A percentile compares a stretch with the other conserved stretches of the same genome.
Conservation (phyloP, 1,284 basidiomycete species). For the Fomitopsis pinicola region DNA sequence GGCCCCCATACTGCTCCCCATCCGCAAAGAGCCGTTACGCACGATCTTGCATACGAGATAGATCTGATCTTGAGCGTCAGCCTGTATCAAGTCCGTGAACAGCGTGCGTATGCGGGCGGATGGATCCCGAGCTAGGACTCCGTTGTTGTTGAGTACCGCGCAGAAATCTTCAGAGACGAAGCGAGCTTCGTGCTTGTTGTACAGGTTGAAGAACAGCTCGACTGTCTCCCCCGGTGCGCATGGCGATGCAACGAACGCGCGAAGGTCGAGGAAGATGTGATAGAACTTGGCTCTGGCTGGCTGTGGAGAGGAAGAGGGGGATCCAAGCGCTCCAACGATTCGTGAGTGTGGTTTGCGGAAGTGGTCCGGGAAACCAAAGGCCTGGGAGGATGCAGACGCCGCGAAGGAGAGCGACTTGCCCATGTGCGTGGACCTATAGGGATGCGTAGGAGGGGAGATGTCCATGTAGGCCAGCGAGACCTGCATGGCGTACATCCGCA, state of each 20-base stretch:
- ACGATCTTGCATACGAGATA: constrained; percentile 91
- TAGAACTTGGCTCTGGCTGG: constrained; percentile 69
- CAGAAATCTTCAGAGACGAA: constrained; percentile 97
- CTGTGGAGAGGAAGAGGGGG: constrained; percentile 23
- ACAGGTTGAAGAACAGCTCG: constrained; percentile 93
- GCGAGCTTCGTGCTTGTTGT: constrained; percentile 77
- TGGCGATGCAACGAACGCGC: constrained; percentile 87
- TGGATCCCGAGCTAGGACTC: constrained; percentile 76
- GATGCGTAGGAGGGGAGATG: constrained; percentile 32
- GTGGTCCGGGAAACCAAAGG: constrained; percentile 64
- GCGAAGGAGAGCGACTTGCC: constrained; percentile 33
- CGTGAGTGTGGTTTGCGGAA: constrained; percentile 43
- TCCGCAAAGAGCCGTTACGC: constrained; percentile 83
- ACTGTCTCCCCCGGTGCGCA: constrained; percentile 89
- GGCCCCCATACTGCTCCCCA: constrained; percentile 52
- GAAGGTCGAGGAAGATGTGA: constrained; percentile 86
- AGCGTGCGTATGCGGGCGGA: constrained; percentile 72
- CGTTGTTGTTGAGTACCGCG: constrained; percentile 87
- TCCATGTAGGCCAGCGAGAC: constrained; percentile 80
- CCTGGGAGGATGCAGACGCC: constrained; percentile 48
- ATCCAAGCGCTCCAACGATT: constrained; percentile 42
- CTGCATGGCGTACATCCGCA: constrained; percentile 89
- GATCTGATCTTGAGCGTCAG: constrained; percentile 81
- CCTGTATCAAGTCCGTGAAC: constrained; percentile 84
- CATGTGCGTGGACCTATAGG: constrained; percentile 21